A percentile compares a stretch with the other conserved stretches of the same genome.
Evolutionary conservation across 495 filamentous ascomycete species (phyloP).

Genomic region (Lepidopterella palustris): DNA sequence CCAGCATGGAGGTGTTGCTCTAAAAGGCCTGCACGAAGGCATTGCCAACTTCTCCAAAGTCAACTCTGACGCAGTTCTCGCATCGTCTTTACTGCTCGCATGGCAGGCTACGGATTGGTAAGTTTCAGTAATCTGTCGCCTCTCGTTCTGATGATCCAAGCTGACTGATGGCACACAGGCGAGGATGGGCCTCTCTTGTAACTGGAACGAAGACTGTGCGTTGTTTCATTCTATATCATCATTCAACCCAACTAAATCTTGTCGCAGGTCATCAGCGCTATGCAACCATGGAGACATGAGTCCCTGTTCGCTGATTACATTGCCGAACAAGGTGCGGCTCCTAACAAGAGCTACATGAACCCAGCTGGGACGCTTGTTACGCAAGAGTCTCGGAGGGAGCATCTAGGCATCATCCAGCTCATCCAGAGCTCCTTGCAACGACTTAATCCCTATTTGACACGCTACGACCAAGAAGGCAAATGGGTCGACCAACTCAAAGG

Average conservation of each 20-base stretch:
- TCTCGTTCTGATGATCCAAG: conserved; percentile 22
- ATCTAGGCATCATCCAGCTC: conserved; percentile 58
- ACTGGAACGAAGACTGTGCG: conserved; percentile 82
- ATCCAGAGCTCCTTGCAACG: conserved; percentile 63
- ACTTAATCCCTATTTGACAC: conserved; percentile 62
- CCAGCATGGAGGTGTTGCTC: conserved; percentile 74
- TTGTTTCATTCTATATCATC: conserved; percentile 4
- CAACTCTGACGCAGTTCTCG: conserved; percentile 87
- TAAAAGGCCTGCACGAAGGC: conserved; percentile 82
- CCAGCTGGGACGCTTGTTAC: conserved; percentile 49
- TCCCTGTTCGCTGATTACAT: conserved; percentile 82
- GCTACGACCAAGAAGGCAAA: conserved; percentile 65
- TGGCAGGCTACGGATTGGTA: conserved; percentile 98
- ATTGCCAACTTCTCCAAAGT: conserved; percentile 77
- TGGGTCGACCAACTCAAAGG: conserved; percentile 70
- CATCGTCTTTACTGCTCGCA: conserved; percentile 83
- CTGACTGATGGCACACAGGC: conserved; percentile 51
- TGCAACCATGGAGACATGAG: conserved; percentile 88
- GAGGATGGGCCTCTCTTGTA: conserved; percentile 84
- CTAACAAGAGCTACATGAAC: conserved; percentile 49
- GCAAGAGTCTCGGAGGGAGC: conserved; percentile 55
- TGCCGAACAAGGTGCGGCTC: conserved; percentile 61
- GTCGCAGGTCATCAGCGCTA: conserved; percentile 73
- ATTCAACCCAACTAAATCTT: conserved; percentile 34
- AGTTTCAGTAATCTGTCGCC: conserved; percentile 38